Base-by-base conservation (phyloP, 495 filamentous ascomycete genomes). In the Aspergillus taichungensis region DNA sequence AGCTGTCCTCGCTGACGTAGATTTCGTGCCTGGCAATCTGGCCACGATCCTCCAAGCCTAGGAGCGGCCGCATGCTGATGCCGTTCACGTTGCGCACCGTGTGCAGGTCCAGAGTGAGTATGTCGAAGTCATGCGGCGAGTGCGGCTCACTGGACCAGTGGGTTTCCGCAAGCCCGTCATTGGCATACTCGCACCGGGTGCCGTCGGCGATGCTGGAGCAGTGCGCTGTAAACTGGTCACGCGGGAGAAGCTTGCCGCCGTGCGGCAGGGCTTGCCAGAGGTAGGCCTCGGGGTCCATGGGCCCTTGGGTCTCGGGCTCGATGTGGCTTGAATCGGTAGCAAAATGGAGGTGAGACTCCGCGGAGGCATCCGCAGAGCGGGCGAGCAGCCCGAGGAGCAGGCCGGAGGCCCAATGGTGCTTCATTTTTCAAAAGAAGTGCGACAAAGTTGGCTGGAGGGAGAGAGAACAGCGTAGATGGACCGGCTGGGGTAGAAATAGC, bases 1-100 rank as follows among this genome's bases (percentile, higher is more conserved):
- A 43, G 9, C 57, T 60, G 37, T 78, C 66, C 0, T 24, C 4
- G 18, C 18, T 24, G 18, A 24, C 18, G 2, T 4, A 24, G 18
- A 24, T 24, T 4, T 24, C 18, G 18, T 24, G 18, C 18, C 4
- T 24, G 18, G 18, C 18, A 4, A 24, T 24, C 18, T 24, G 18
- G 18, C 18, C 18, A 4, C 18, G 18, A 4, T 24, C 18, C 18
- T 24, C 4, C 18, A 2, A 1, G 18, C 18, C 18, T 4, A 24
- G 18, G 18, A 24, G 18, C 18, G 18, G 18, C 18, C 18, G 18
- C 18, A 24, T 24, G 18, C 18, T 24, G 18, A 24, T 24, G 18
- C 18, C 18, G 18, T 24, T 24, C 18, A 24, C 18, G 18, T 24
- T 24, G 18, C 6, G 37, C 37, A 24, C 14, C 13, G 5, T 11